A percentile compares a stretch with the other conserved stretches of the same genome.
Conservation (phyloP, 495 filamentous ascomycete genomes). For the Annulohypoxylon moriforme region DNA sequence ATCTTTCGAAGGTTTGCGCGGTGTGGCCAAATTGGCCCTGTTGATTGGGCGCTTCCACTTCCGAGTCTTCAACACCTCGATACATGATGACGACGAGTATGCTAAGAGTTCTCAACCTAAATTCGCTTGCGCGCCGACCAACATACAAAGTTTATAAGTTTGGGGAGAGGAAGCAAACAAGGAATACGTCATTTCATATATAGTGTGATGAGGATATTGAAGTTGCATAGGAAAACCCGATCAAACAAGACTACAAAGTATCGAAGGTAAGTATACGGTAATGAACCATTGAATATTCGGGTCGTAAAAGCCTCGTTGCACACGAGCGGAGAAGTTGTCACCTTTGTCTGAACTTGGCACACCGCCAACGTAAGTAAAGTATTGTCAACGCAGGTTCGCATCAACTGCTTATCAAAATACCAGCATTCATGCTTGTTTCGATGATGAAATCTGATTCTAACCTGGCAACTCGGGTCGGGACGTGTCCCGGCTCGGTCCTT, state of each 20-base stretch:
- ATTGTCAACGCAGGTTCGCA: neutral
- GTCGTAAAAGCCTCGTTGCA: slow-evolving; percentile 2
- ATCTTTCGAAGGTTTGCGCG: neutral
- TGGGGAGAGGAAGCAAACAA: slow-evolving; percentile 3
- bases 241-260: neutral
- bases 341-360: neutral
- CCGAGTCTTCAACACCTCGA: slow-evolving; percentile 2
- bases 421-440: neutral
- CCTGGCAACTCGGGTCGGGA: slow-evolving; percentile 8
- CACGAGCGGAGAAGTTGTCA: neutral
- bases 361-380: neutral
- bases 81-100: slow-evolving; percentile 1
- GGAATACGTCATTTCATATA: slow-evolving; percentile 4
- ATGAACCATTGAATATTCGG: neutral
- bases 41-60: slow-evolving; percentile 22
- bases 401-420: neutral
- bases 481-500: slow-evolving; percentile 3
- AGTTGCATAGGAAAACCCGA: neutral
- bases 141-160: neutral
- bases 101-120: neutral
- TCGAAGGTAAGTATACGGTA: neutral
- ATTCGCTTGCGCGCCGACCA: neutral
- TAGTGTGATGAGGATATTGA: neutral
- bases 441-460: neutral
- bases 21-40: neutral